These are phyloP conservation scores for Pseudotulostoma volvatum DNA, from an alignment of 495 filamentous ascomycete genomes.

Conservation along the genomic window DNA sequence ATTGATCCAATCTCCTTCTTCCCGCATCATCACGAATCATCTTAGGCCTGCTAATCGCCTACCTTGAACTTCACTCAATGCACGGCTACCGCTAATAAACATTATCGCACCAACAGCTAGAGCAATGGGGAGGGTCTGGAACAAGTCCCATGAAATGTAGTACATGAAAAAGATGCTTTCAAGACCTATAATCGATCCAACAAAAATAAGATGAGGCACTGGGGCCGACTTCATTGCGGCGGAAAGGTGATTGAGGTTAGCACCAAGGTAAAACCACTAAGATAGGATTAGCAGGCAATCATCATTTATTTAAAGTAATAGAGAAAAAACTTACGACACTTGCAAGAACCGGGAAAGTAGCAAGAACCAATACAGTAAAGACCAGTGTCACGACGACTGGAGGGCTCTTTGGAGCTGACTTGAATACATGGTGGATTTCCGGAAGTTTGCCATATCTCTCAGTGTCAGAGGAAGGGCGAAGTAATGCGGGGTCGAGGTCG, in stretches of 20 bases:
- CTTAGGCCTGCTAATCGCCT: conserved; percentile 67
- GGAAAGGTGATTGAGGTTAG: conserved; percentile 63
- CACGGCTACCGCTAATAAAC: conserved; percentile 80
- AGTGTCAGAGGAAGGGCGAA: conserved; percentile 38
- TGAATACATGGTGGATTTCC: conserved; percentile 90
- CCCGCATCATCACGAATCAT: too few relatives aligned
- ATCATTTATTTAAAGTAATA: conserved; percentile 5
- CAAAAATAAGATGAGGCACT: conserved; percentile 63
- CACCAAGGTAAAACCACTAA: conserved; percentile 69
- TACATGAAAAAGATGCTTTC: conserved; percentile 92
- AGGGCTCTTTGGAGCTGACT: conserved; percentile 57
- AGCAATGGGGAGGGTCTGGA: conserved; percentile 68
- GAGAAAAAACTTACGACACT: conserved; percentile 39
- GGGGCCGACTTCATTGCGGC: conserved; percentile 58
- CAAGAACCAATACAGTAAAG: conserved; percentile 56
- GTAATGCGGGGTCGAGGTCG: conserved; percentile 39
- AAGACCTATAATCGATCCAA: conserved; percentile 67
- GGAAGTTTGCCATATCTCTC: conserved; percentile 65
- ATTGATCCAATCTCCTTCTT: too few relatives aligned
- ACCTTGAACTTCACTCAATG: conserved; percentile 81
- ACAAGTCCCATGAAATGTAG: conserved; percentile 85
- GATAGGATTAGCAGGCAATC: neutral
- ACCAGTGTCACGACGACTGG: conserved; percentile 66
- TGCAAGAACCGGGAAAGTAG: conserved; percentile 54
- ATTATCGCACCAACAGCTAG: conserved; percentile 49